These are phyloP conservation scores for Umbilicus rupestris DNA, from an alignment of 164 flowering plant genomes.

Conservation along the genomic window DNA sequence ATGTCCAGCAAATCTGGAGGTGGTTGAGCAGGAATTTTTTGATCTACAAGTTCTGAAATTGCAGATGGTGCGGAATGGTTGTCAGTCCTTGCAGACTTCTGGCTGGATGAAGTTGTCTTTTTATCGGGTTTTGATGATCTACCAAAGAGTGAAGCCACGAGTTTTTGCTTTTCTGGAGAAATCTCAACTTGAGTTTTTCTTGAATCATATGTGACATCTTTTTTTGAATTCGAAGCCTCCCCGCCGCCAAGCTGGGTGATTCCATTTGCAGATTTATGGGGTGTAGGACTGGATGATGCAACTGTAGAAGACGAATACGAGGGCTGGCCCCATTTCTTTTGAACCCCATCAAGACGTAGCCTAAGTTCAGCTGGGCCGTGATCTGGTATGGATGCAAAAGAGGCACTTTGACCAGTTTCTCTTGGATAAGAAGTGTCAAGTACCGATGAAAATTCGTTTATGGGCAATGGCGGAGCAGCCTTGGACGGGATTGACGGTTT, in stretches of 20 bases:
- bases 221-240: conserved; percentile 29
- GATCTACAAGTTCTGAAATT: conserved; percentile 23
- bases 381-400: conserved; percentile 29
- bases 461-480: conserved; percentile 21
- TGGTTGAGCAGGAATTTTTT: conserved; percentile 33
- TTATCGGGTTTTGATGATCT: conserved; percentile 55
- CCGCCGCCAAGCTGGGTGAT: conserved; percentile 26
- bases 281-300: conserved; percentile 32
- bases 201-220: conserved; percentile 37
- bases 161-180: conserved; percentile 75
- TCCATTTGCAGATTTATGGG: conserved; percentile 29
- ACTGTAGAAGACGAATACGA: conserved; percentile 47
- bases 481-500: conserved; percentile 43
- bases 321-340: conserved; percentile 93
- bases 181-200: conserved; percentile 50
- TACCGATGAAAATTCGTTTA: conserved; percentile 60
- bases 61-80: conserved; percentile 17
- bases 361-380: conserved; percentile 41
- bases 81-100: conserved; percentile 33
- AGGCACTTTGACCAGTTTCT: conserved; percentile 30
- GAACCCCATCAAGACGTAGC: conserved; percentile 91
- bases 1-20: conserved; percentile 87
- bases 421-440: conserved; percentile 42
- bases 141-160: conserved; percentile 97
- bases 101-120: conserved; percentile 36